Evolutionary conservation across 176 grass and related monocot genomes (phyloP).

Genomic region (Aechmea fasciata): DNA sequence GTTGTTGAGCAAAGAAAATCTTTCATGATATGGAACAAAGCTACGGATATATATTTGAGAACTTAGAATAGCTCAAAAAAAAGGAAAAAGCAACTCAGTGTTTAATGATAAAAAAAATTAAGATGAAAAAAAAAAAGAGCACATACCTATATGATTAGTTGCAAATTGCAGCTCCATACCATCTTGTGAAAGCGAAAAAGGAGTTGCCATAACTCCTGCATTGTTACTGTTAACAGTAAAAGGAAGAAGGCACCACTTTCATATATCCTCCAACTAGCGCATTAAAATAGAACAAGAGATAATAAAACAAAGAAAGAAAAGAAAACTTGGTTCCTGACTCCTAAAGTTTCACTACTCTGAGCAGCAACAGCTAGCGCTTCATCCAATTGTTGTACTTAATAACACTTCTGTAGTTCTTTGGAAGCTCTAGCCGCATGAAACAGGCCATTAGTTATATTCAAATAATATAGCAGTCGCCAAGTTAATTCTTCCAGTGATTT

Average conservation of each 20-base stretch:
- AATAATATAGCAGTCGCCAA: neutral
- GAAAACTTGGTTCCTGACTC: too few species aligned
- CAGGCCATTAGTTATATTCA: neutral
- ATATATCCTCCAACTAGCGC: neutral
- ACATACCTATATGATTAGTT: slow-evolving; percentile 87
- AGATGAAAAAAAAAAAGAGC: neutral
- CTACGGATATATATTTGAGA: too few species aligned
- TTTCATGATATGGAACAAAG: neutral
- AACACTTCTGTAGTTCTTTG: too few species aligned
- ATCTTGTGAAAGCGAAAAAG: slow-evolving; percentile 79
- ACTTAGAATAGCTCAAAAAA: neutral
- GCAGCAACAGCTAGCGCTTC: too few species aligned
- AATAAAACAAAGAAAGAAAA: neutral
- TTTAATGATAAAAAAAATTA: neutral
- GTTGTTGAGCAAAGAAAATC: neutral
- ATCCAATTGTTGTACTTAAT: too few species aligned
- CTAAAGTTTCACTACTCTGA: too few species aligned
- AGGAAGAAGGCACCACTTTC: neutral
- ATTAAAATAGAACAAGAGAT: neutral
- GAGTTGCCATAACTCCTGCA: slow-evolving; percentile 81
- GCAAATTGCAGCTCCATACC: slow-evolving; percentile 93
- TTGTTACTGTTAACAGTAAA: slow-evolving; percentile 59
- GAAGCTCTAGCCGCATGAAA: neutral
- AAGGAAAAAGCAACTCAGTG: neutral
- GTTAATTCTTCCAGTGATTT: neutral